A percentile compares a stretch with the other conserved stretches of the same genome.
Conservation (phyloP, 2,329 filamentous ascomycete species). For the Pseudophaeomoniella oleicola region DNA sequence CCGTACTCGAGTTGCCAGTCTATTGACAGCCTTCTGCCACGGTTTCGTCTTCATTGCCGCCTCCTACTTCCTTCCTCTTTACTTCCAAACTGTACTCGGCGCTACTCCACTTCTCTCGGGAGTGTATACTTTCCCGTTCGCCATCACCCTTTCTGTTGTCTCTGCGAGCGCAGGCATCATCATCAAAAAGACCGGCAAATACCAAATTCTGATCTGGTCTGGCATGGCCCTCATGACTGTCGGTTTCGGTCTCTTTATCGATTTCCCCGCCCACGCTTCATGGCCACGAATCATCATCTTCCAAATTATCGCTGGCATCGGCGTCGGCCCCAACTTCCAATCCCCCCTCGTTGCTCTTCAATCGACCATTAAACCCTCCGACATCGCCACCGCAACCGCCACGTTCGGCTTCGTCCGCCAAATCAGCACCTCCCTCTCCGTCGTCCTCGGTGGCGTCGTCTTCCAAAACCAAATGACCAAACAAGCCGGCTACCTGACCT, state of each 20-base stretch:
- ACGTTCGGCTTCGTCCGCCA: slow-evolving; percentile 41
- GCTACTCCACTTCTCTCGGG: slow-evolving; percentile 57
- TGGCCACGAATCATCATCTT: slow-evolving; percentile 36
- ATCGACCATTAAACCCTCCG: slow-evolving; percentile 40
- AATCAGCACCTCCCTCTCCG: slow-evolving; percentile 35
- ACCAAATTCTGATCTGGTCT: slow-evolving; percentile 44
- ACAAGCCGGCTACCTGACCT: slow-evolving; percentile 15
- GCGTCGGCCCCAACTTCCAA: slow-evolving; percentile 50
- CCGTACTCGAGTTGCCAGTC: slow-evolving; percentile 35
- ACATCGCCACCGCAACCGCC: slow-evolving; percentile 45
- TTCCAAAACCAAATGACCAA: slow-evolving; percentile 24
- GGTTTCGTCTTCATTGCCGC: slow-evolving; percentile 64
- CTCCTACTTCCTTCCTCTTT: slow-evolving; percentile 70
- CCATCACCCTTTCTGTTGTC: slow-evolving; percentile 49
- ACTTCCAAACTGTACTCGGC: slow-evolving; percentile 64
- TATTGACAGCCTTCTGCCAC: slow-evolving; percentile 56
- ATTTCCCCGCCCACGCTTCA: slow-evolving; percentile 37
- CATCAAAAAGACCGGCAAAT: slow-evolving; percentile 58
- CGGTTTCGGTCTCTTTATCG: slow-evolving; percentile 52
- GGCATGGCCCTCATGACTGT: slow-evolving; percentile 47
- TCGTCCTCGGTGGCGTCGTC: slow-evolving; percentile 36
- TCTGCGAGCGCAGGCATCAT: slow-evolving; percentile 51
- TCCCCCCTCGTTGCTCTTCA: slow-evolving; percentile 50
- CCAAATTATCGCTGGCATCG: slow-evolving; percentile 45
- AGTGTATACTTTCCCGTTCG: slow-evolving; percentile 58